These are phyloP conservation scores for Kondoa subrosea DNA, from an alignment of 768 basidiomycete genomes.

Conservation along the genomic window DNA sequence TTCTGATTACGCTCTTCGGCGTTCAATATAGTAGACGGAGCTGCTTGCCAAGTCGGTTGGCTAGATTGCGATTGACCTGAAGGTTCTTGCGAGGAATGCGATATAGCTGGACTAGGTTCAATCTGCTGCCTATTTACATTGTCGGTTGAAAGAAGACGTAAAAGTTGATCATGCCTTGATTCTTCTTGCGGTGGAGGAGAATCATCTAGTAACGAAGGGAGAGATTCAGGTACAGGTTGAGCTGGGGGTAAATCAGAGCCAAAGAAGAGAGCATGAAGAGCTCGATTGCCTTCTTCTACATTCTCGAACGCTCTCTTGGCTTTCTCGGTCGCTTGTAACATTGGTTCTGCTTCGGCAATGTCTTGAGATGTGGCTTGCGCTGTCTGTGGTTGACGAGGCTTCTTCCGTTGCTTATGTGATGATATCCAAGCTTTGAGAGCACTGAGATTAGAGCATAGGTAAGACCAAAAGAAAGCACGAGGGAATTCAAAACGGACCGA, in stretches of 20 bases:
- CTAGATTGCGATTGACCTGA: too few species aligned
- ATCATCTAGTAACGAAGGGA: not conserved
- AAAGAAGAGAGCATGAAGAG: slow-evolving; percentile 25
- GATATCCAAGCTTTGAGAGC: slow-evolving; percentile 28
- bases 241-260: slow-evolving; percentile 9
- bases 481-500: slow-evolving; percentile 29
- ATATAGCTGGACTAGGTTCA: not conserved
- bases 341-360: slow-evolving; percentile 9
- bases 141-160: not conserved
- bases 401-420: slow-evolving; percentile 19
- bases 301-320: slow-evolving; percentile 4
- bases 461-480: not conserved
- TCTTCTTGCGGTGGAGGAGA: not conserved
- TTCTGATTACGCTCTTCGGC: not conserved
- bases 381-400: not conserved
- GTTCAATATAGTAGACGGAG: not conserved
- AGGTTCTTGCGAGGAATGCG: too few species aligned
- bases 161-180: not conserved
- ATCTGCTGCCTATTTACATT: not conserved
- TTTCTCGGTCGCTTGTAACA: slow-evolving; percentile 13
- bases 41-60: too few species aligned
- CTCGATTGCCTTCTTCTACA: slow-evolving; percentile 20
- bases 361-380: slow-evolving; percentile 2
- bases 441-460: not conserved
- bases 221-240: not conserved